Percentiles rank a stretch among this genome's conserved stretches.
phyloP scores from a whole-genome alignment of 179 eudicot species.

The Pouteria campechiana region DNA sequence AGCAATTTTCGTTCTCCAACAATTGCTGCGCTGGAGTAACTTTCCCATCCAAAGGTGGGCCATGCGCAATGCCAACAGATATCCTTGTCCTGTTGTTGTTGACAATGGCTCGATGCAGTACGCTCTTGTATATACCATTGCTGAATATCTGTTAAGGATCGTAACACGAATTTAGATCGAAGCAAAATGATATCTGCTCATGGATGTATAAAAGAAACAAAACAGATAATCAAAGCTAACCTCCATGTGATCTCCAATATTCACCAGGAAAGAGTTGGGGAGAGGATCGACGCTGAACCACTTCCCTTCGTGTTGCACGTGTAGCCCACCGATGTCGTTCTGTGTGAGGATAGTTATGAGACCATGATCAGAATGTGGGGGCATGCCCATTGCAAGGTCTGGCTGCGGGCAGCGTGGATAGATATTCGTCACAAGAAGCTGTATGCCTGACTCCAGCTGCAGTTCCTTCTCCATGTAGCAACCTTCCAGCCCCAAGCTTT shows the following conservation, averaged over 20 bases:
- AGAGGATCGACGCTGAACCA: slow-evolving; percentile 35
- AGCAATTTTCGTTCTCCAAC: slow-evolving; percentile 1
- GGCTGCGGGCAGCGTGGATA: slow-evolving; percentile 61
- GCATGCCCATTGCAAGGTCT: slow-evolving; percentile 38
- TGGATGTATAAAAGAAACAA: not conserved
- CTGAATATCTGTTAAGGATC: slow-evolving; percentile 22
- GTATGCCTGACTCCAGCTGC: slow-evolving; percentile 17
- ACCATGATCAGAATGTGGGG: slow-evolving; percentile 49
- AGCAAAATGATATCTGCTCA: not conserved
- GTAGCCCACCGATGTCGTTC: slow-evolving; percentile 33
- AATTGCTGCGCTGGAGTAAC: slow-evolving; percentile 22
- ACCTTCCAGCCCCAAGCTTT: slow-evolving; percentile 33
- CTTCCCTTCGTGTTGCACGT: slow-evolving; percentile 27
- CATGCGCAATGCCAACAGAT: slow-evolving; percentile 18
- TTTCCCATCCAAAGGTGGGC: slow-evolving; percentile 19
- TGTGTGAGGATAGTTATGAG: slow-evolving; percentile 33
- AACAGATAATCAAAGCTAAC: slow-evolving; percentile 13
- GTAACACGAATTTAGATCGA: not conserved
- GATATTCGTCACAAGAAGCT: slow-evolving; percentile 23
- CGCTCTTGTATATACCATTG: slow-evolving; percentile 27
- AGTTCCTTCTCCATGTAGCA: slow-evolving; percentile 12
- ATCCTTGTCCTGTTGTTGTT: slow-evolving; percentile 18
- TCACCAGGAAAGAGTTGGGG: slow-evolving; percentile 41
- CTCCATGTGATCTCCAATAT: slow-evolving; percentile 50
- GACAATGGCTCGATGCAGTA: slow-evolving; percentile 25